A percentile compares a stretch with the other conserved stretches of the same genome.
These are phyloP conservation scores for Penicillium oxalicum DNA, from an alignment of 2,329 filamentous ascomycete species.

Conservation along the genomic window DNA sequence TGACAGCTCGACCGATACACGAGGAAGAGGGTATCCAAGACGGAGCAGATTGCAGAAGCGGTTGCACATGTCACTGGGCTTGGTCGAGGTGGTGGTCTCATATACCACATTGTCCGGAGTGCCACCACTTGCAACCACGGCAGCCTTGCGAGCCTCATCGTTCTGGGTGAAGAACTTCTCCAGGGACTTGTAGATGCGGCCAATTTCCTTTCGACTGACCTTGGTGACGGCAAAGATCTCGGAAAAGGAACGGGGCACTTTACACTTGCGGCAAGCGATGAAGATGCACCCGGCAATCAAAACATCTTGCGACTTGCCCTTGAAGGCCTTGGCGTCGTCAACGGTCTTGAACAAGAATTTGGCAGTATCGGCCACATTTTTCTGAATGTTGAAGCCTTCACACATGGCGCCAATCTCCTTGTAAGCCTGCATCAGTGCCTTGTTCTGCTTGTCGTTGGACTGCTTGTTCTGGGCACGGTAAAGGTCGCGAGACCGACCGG, in stretches of 20 bases:
- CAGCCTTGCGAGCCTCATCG: constrained; percentile 53
- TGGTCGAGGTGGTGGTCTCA: constrained; percentile 68
- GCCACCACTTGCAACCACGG: constrained; percentile 47
- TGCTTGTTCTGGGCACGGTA: constrained; percentile 78
- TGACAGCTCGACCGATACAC: constrained; percentile 73
- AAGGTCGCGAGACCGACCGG: constrained; percentile 65
- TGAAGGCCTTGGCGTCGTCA: constrained; percentile 87
- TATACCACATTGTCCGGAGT: constrained; percentile 52
- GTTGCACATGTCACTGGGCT: constrained; percentile 75
- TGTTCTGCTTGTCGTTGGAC: constrained; percentile 75
- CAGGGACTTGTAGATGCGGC: constrained; percentile 86
- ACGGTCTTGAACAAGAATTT: constrained; percentile 95
- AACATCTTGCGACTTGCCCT: constrained; percentile 88
- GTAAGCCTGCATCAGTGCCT: constrained; percentile 72
- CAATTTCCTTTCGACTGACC: constrained; percentile 96
- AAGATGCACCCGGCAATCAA: constrained; percentile 97
- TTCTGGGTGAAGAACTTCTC: constrained; percentile 80
- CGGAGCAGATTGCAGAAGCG: constrained; percentile 84
- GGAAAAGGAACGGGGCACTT: constrained; percentile 80
- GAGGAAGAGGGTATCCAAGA: constrained; percentile 68
- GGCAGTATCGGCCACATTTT: constrained; percentile 76
- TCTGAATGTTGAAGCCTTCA: constrained; percentile 75
- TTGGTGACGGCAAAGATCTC: constrained; percentile 92
- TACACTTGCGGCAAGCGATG: constrained; percentile 87
- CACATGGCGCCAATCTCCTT: constrained; percentile 84